phyloP scores from a whole-genome alignment of 202 grass and related monocot species.

The Saccharum hybrid region DNA sequence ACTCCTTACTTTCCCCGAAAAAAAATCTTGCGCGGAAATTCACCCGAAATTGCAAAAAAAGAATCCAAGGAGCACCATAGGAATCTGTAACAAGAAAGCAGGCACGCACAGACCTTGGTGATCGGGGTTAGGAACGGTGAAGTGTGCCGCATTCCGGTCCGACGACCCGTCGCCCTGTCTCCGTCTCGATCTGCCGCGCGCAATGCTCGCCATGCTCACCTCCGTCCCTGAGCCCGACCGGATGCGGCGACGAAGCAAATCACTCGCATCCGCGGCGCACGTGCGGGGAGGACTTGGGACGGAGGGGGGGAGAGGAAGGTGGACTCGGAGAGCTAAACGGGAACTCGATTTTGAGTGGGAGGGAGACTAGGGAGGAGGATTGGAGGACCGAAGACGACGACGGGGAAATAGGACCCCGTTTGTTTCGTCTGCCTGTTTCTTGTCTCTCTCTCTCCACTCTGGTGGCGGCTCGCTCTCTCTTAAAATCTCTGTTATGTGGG shows the following conservation, averaged over 20 bases:
- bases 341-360: constrained; percentile 25
- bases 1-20: not conserved
- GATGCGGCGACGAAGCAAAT: constrained; percentile 16
- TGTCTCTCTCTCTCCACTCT: not conserved
- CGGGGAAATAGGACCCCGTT: constrained; percentile 16
- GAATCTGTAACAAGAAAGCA: not conserved
- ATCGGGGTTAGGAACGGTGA: constrained; percentile 7
- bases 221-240: not conserved
- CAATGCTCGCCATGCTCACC: constrained; percentile 46
- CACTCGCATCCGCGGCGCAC: constrained; percentile 40
- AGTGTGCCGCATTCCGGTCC: constrained; percentile 20
- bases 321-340: constrained; percentile 16
- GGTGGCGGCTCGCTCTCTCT: constrained; percentile 33
- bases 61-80: not conserved
- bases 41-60: not conserved
- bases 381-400: constrained; percentile 3
- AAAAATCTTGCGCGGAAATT: not conserved
- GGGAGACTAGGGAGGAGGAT: not conserved
- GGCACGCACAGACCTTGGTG: constrained; percentile 41
- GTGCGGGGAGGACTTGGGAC: not conserved
- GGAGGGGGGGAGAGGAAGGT: not conserved
- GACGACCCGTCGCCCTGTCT: constrained; percentile 40
- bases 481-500: constrained; percentile 20
- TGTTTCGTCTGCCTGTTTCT: constrained; percentile 36
- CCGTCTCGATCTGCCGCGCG: constrained; percentile 57